Conservation (phyloP, 2,329 filamentous ascomycete species). For the Fusarium hainanense region DNA sequence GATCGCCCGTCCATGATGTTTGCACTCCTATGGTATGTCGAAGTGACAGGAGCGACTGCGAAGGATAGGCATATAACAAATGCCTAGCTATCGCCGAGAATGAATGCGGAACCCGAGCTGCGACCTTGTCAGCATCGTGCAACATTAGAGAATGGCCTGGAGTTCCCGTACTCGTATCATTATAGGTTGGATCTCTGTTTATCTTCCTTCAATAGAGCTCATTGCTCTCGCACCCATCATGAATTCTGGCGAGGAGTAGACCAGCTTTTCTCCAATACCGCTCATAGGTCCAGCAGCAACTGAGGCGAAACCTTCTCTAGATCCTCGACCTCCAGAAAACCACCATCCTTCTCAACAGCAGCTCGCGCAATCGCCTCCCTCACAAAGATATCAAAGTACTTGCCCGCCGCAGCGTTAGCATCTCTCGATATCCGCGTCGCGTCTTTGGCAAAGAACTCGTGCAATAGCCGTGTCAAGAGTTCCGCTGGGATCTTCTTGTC, state of each 20-base stretch:
- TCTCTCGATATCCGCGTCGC: conserved; percentile 80
- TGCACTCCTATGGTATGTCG: neutral
- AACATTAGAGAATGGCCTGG: neutral
- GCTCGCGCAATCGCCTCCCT: conserved; percentile 87
- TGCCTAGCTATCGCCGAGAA: neutral
- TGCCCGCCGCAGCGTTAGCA: conserved; percentile 79
- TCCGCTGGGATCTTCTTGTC: conserved; percentile 73
- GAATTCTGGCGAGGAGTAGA: neutral
- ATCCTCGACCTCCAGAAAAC: conserved; percentile 87
- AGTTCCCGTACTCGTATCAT: neutral
- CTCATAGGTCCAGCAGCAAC: conserved; percentile 83
- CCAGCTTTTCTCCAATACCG: neutral
- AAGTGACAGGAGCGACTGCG: neutral
- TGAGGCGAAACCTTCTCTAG: conserved; percentile 89
- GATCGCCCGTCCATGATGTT: neutral
- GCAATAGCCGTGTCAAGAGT: conserved; percentile 79
- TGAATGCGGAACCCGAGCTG: neutral
- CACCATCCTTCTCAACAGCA: conserved; percentile 74
- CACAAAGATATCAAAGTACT: conserved; percentile 92
- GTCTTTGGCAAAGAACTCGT: conserved; percentile 80
- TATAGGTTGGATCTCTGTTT: neutral
- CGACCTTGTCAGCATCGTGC: neutral
- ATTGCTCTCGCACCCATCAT: neutral
- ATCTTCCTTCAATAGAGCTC: neutral
- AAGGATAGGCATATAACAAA: neutral